Evolutionary conservation across 805 yeast species (phyloP).

Genomic region (Blastobotrys mokoenaii): DNA sequence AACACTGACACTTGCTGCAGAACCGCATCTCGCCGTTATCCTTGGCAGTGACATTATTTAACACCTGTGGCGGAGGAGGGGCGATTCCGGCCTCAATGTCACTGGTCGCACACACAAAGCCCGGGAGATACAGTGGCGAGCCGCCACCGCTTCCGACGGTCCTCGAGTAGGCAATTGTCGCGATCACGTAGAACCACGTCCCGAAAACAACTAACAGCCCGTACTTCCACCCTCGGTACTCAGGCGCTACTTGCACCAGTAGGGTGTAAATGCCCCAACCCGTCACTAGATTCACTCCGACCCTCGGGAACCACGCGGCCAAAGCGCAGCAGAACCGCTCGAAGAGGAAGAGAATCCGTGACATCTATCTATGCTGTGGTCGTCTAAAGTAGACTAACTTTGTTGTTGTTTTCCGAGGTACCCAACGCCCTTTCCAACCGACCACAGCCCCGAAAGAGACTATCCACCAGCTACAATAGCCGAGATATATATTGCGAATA

Average conservation of each 20-base stretch:
- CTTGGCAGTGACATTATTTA: constrained; percentile 30
- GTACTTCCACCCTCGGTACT: constrained; percentile 2
- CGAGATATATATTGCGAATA: too few species aligned
- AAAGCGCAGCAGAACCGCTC: constrained; percentile 20
- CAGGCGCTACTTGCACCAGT: constrained; percentile 16
- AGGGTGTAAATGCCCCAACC: constrained; percentile 27
- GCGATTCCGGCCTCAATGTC: constrained; percentile 22
- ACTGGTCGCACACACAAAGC: constrained; percentile 3
- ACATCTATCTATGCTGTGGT: not conserved
- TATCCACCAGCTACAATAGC: too few species aligned
- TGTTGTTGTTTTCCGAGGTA: too few species aligned
- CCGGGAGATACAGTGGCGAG: constrained; percentile 25
- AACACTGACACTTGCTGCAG: constrained; percentile 33
- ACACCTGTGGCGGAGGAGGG: constrained; percentile 22
- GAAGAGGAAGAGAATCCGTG: constrained; percentile 7
- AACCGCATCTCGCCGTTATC: constrained; percentile 33
- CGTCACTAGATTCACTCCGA: constrained; percentile 21
- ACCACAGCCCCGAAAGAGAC: too few species aligned
- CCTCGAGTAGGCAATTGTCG: constrained; percentile 21
- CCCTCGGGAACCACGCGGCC: constrained; percentile 26
- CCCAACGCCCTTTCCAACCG: too few species aligned
- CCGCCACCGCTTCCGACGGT: constrained; percentile 27
- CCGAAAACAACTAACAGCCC: constrained; percentile 8
- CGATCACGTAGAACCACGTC: constrained; percentile 15
- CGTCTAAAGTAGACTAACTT: too few species aligned